Percentiles rank a stretch among this genome's conserved stretches.
These are phyloP conservation scores for Phytophthora podocarpi DNA, from an alignment of 352 stramenopile genomes.

Conservation along the genomic window DNA sequence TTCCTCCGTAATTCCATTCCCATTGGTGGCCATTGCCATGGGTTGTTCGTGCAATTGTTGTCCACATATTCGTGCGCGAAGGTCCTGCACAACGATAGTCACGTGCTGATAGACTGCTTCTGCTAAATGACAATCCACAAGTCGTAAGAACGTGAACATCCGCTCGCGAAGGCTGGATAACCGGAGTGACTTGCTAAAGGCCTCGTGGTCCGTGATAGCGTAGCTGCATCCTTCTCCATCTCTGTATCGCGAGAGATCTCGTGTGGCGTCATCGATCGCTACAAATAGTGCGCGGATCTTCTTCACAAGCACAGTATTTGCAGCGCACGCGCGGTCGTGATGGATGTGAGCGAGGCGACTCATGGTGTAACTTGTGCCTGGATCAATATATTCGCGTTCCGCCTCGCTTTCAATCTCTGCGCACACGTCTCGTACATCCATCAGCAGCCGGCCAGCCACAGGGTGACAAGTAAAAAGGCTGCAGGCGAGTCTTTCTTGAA, in stretches of 20 bases:
- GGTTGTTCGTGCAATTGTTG: too few relatives aligned
- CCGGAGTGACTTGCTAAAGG: conserved; percentile 32
- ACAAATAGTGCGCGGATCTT: conserved; percentile 32
- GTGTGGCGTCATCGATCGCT: conserved; percentile 17
- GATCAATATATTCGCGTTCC: conserved; percentile 8
- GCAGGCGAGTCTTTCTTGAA: conserved; percentile 43
- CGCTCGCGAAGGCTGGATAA: conserved; percentile 46
- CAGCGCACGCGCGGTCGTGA: conserved; percentile 10
- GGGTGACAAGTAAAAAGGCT: conserved; percentile 61
- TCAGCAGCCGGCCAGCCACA: conserved; percentile 37
- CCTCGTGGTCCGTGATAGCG: conserved; percentile 19
- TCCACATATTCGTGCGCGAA: conserved; percentile 48
- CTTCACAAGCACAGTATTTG: conserved; percentile 12
- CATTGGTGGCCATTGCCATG: too few relatives aligned
- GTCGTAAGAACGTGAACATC: conserved; percentile 60
- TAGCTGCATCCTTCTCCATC: conserved; percentile 12
- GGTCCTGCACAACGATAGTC: conserved; percentile 30
- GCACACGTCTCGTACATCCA: conserved; percentile 33
- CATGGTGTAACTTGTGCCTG: conserved; percentile 26
- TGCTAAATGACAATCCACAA: conserved; percentile 48
- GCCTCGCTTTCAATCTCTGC: conserved; percentile 26
- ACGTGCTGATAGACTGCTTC: conserved; percentile 54
- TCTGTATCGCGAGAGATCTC: conserved; percentile 22
- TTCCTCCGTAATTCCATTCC: neutral
- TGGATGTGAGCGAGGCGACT: conserved; percentile 20